These are phyloP conservation scores for Populus trichocarpa DNA, from an alignment of 441 rosid genomes.

Conservation along the genomic window DNA sequence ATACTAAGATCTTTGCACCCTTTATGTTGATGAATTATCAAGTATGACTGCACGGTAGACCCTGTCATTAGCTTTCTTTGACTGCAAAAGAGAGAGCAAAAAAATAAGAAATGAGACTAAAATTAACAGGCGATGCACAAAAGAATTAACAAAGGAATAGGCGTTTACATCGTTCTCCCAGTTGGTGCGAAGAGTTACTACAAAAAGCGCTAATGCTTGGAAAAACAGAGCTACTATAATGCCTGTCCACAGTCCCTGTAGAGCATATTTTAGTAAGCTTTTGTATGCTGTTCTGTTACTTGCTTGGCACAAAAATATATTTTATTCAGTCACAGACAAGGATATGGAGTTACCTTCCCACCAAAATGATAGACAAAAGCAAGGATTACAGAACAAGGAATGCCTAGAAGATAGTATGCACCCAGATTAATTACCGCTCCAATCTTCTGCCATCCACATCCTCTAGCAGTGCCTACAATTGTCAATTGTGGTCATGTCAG, in stretches of 20 bases:
- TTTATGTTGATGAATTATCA: background rate
- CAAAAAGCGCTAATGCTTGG: constrained; percentile 4
- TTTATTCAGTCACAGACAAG: too few species aligned
- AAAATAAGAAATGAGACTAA: background rate
- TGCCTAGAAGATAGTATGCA: constrained; percentile 24
- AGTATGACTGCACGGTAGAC: background rate
- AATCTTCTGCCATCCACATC: constrained; percentile 30
- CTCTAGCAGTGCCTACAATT: constrained; percentile 20
- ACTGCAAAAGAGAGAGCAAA: background rate
- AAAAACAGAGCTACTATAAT: constrained; percentile 6
- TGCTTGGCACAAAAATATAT: too few species aligned
- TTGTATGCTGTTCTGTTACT: too few species aligned
- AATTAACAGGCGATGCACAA: background rate
- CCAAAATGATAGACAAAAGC: constrained; percentile 21
- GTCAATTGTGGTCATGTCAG: background rate
- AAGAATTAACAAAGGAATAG: background rate
- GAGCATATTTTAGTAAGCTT: background rate
- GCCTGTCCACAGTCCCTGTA: constrained; percentile 23
- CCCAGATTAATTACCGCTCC: constrained; percentile 27
- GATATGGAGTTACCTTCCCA: constrained; percentile 18
- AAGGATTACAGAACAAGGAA: constrained; percentile 21
- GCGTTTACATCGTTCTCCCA: constrained; percentile 16
- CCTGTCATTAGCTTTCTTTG: constrained; percentile 15
- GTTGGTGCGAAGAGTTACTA: constrained; percentile 10
- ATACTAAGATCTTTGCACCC: too few species aligned